These are phyloP conservation scores for Tetracladium setigerum DNA, from an alignment of 495 filamentous ascomycete species.

Conservation along the genomic window DNA sequence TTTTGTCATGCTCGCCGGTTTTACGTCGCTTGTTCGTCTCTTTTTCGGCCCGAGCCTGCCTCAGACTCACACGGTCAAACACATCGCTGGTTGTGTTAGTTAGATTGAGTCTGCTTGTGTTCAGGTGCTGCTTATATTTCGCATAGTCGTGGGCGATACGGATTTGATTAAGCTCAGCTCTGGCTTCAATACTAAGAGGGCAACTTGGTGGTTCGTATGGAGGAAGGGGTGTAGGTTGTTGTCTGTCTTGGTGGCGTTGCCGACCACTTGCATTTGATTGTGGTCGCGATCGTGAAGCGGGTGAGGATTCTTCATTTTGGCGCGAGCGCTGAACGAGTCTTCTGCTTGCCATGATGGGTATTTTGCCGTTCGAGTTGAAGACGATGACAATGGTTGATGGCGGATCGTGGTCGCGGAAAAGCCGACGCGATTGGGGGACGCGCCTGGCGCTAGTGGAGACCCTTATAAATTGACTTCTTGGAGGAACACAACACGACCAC, in stretches of 20 bases:
- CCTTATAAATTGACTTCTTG: too few relatives aligned
- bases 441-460: too few relatives aligned
- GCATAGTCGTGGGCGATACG: conserved; percentile 22
- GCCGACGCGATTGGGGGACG: too few relatives aligned
- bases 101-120: conserved; percentile 26
- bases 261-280: neutral
- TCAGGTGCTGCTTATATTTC: conserved; percentile 32
- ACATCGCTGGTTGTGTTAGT: conserved; percentile 40
- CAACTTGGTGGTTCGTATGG: conserved; percentile 49
- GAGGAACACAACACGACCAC: too few relatives aligned
- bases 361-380: neutral
- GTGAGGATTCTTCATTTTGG: conserved; percentile 10
- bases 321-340: conserved; percentile 9
- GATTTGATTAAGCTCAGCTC: conserved; percentile 26
- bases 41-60: conserved; percentile 30
- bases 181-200: conserved; percentile 33
- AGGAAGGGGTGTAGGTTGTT: conserved; percentile 35
- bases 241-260: neutral
- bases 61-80: conserved; percentile 39
- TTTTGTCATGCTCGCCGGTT: conserved; percentile 30
- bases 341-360: conserved; percentile 9
- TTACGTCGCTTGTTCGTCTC: conserved; percentile 28
- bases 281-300: neutral
- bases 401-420: too few relatives aligned
- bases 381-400: neutral